Conservation (phyloP, 805 yeast species). For the Jamesozyma piceae region DNA sequence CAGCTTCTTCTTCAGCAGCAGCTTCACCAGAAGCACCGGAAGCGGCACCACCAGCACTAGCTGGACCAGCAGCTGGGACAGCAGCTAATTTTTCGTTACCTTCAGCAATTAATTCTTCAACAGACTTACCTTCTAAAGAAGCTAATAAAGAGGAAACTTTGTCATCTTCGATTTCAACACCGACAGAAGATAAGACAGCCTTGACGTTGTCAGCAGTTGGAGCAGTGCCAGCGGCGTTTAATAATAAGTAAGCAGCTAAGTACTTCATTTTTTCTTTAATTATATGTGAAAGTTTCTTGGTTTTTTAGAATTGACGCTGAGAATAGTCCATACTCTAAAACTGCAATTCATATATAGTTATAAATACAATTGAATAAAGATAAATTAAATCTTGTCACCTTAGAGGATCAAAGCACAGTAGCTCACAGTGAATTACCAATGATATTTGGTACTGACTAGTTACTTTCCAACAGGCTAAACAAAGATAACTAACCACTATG, state of each 20-base stretch:
- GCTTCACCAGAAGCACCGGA: slow-evolving; percentile 39
- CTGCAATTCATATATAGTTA: no score
- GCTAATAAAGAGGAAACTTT: slow-evolving; percentile 71
- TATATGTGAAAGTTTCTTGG: neutral
- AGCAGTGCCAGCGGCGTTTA: slow-evolving; percentile 92
- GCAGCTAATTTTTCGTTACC: slow-evolving; percentile 96
- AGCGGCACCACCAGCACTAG: slow-evolving; percentile 56
- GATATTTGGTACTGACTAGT: no score
- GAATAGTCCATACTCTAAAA: no score
- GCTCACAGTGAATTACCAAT: no score
- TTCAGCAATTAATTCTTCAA: slow-evolving; percentile 82
- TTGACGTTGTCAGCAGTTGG: slow-evolving; percentile 92
- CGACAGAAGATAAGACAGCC: slow-evolving; percentile 84
- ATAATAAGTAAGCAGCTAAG: slow-evolving; percentile 98
- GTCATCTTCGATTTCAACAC: slow-evolving; percentile 89
- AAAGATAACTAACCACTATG: no score
- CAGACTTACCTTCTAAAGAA: slow-evolving; percentile 88
- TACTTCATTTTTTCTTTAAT: slow-evolving; percentile 63
- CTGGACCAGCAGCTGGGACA: slow-evolving; percentile 97
- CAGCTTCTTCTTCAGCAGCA: slow-evolving; percentile 46
- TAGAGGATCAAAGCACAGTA: no score
- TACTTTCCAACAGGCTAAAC: no score
- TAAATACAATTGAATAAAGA: no score
- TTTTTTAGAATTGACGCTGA: neutral
- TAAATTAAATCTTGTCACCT: no score